phyloP scores from a whole-genome alignment of 306 rosid genomes.

The Pterocarpus santalinus region DNA sequence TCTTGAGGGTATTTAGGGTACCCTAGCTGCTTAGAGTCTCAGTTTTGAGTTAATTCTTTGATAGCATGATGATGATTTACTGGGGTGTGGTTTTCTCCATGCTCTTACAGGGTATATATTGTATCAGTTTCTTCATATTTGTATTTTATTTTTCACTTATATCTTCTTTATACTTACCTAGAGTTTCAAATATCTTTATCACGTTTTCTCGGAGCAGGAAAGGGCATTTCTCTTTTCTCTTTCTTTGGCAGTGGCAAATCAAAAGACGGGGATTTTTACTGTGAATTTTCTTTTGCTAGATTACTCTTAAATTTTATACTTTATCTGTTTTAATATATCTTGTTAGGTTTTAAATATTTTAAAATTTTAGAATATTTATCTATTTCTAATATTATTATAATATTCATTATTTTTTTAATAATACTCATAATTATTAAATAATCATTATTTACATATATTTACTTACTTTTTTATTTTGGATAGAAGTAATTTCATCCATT shows the following conservation, averaged over 20 bases:
- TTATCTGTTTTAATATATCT: too few relatives aligned
- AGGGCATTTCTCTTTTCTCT: neutral
- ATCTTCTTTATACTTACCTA: conserved; percentile 7
- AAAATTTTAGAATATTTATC: too few relatives aligned
- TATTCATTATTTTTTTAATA: too few relatives aligned
- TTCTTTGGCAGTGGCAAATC: conserved; percentile 11
- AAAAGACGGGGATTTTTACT: neutral
- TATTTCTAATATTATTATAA: too few relatives aligned
- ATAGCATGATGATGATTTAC: conserved; percentile 38
- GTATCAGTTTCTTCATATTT: conserved; percentile 30
- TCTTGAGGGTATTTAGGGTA: conserved; percentile 41
- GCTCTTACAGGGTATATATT: conserved; percentile 36
- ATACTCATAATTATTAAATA: too few relatives aligned
- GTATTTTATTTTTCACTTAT: conserved; percentile 36
- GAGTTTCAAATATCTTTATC: conserved; percentile 20
- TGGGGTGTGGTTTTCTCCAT: conserved; percentile 22
- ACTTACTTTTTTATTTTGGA: too few relatives aligned
- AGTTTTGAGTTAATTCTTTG: conserved; percentile 58
- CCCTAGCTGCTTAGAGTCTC: conserved; percentile 37
- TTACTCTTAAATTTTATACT: too few relatives aligned
- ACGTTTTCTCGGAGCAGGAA: conserved; percentile 26
- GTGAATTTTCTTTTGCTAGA: too few relatives aligned
- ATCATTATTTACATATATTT: too few relatives aligned
- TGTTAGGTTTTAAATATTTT: too few relatives aligned
- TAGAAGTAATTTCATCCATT: too few relatives aligned